Conservation (phyloP, 1,139 yeast genomes). For the Pichiaceae sp. region DNA sequence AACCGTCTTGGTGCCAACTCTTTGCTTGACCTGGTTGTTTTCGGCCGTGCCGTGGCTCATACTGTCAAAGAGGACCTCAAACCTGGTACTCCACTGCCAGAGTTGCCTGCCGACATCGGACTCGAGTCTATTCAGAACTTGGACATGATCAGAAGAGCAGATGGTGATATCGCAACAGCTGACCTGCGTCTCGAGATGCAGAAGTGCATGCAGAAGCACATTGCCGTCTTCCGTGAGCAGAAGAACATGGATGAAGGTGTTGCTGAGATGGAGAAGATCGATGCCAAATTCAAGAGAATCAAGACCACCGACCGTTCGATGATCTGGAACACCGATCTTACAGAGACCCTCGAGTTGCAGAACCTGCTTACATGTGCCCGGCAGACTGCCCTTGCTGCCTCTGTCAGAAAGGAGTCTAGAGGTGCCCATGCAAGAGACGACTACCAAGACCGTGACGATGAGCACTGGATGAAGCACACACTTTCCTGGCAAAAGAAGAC, state of each 20-base stretch:
- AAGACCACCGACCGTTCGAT: constrained; percentile 92
- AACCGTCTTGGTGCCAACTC: constrained; percentile 99
- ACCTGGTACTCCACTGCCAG: constrained; percentile 83
- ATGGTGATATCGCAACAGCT: constrained; percentile 77
- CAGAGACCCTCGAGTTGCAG: constrained; percentile 92
- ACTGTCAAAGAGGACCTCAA: constrained; percentile 77
- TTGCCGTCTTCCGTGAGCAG: constrained; percentile 95
- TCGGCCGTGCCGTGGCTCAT: constrained; percentile 97
- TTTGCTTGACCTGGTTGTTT: constrained; percentile 92
- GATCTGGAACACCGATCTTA: constrained; percentile 98
- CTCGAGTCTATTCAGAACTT: constrained; percentile 83
- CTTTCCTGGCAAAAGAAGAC: constrained; percentile 77
- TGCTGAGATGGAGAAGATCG: constrained; percentile 65
- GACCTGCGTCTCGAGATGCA: constrained; percentile 90
- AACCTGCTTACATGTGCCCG: constrained; percentile 96
- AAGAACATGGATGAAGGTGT: constrained; percentile 92
- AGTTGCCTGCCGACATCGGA: constrained; percentile 80
- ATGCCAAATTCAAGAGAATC: constrained; percentile 61
- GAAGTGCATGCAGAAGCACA: constrained; percentile 92
- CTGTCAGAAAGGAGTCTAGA: constrained; percentile 94
- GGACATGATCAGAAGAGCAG: constrained; percentile 80
- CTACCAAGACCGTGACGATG: constrained; percentile 92
- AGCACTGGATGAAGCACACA: constrained; percentile 96
- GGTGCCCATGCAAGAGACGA: constrained; percentile 99
- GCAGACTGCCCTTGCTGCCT: constrained; percentile 92